Evolutionary conservation across 106 monocot species (phyloP), one percentile per base, ranked within the genome.

Genomic region (Cymbidium sinense): DNA sequence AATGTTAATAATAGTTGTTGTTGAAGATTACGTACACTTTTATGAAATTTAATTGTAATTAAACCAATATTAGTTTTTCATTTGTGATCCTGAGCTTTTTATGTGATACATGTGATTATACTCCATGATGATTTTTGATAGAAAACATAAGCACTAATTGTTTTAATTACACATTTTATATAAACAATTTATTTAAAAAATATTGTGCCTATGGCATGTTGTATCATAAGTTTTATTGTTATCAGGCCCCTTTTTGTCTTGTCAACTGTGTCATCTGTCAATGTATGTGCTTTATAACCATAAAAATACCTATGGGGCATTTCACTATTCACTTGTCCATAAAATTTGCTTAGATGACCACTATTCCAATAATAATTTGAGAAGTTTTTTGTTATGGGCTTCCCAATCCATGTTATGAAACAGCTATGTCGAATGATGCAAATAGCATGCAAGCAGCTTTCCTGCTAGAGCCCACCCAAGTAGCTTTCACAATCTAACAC

Each of bases 261-360:
- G 47, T 47, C 21, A 55, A 21, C n/a, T n/a, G 1, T 55, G n/a
- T 58, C n/a, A n/a, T 58, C 4, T 25, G 13, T 67, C 9, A 33
- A 12, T 47, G 13, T 47, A 47, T 13, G 11, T 31, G 67, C 67
- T 33, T 12, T 33, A 64, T 23, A 64, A 33, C 47, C 47, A 47
- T 47, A 58, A 23, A 21, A 58, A 58, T 30, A 15, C 2, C 13
- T 17, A 67, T 30, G 3, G 33, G 67, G 31, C 8, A 17, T 67
- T 67, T 13, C 33, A 31, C 30, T 8, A 20, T 18, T 37, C 17
- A 36, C 20, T n/a, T 39, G 5, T n/a, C 21, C 71, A 37, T 36
- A 13, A 35, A 35, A 74, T 21, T 41, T 74, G 74, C 44, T 44
- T 28, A 74, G 74, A 44, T 74, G 74, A 37, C 74, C 10, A 13